Percentiles rank a stretch among this genome's conserved stretches.
These are phyloP conservation scores for Mycena crocata DNA, from an alignment of 768 basidiomycete genomes.

Conservation along the genomic window DNA sequence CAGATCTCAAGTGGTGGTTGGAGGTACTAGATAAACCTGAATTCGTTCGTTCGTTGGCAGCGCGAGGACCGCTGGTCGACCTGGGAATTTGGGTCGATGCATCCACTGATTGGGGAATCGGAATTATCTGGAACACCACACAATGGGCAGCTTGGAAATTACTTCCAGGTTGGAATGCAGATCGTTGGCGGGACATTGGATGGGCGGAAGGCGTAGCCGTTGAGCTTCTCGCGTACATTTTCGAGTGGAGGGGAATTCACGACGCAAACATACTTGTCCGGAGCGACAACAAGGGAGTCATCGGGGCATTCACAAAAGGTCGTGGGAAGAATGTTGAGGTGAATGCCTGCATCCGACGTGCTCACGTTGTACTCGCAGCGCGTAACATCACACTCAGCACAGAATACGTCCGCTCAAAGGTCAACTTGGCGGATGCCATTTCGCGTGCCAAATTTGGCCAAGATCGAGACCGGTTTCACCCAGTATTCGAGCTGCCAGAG, in stretches of 20 bases:
- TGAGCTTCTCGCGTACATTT: not conserved
- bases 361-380: conserved; percentile 11
- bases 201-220: not conserved
- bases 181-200: conserved; percentile 1
- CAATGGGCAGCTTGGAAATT: not conserved
- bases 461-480: not conserved
- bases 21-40: not conserved
- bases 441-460: conserved; percentile 30
- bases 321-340: conserved; percentile 13
- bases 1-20: conserved; percentile 22
- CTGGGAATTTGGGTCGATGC: conserved; percentile 41
- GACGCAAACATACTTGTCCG: conserved; percentile 42
- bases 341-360: conserved; percentile 31
- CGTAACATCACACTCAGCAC: conserved; percentile 3
- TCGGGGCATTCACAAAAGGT: conserved; percentile 42
- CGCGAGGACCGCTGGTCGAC: not conserved
- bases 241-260: not conserved
- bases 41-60: not conserved
- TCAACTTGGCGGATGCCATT: conserved; percentile 37
- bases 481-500: too few species aligned
- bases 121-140: conserved; percentile 31
- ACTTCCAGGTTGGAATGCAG: not conserved
- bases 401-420: conserved; percentile 28
- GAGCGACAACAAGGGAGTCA: conserved; percentile 50
- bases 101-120: conserved; percentile 44